Evolutionary conservation across 805 yeast species (phyloP), one percentile per base, ranked within the genome.

Genomic region (Millerozyma acaciae): DNA sequence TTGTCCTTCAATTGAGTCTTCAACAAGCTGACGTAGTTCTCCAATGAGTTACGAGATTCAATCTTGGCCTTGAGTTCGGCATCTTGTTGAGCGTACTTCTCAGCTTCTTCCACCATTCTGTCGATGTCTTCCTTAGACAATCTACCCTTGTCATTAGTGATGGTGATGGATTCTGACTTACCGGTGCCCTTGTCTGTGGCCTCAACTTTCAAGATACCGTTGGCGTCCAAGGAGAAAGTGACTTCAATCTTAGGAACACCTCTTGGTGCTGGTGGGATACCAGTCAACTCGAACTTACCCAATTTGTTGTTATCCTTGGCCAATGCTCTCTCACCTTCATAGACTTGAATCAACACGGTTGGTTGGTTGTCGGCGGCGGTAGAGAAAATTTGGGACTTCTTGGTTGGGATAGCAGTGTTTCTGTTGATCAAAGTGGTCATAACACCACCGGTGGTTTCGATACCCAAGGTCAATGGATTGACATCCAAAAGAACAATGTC

Each of bases 271-370:
- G 97, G 97, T 66, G 98, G 97, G 60, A 90, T 85, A 66, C 93
- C 94, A 72, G 87, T 85, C 67, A 90, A 83, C 78, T 90, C 97
- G 73, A 90, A 90, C 80, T 90, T 95, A 76, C 97, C 98, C 67
- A 90, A 83, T 60, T 83, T 77, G 64, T 95, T 86, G 87, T 90
- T 90, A 76, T 90, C 97, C 62, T 83, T 73, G 70, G 96, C 88
- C 88, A 88, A 84, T 60, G 90, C 95, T 78, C 98, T 93, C 80
- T 90, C 98, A 82, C 98, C 98, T 79, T 90, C 97, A 81, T 84
- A 90, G 51, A 90, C 97, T 71, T 95, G 97, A 84, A 90, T 88
- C 73, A 86, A 93, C 50, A 90, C 97, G 53, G 96, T 86, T 62
- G 97, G 90, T 77, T 90, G 98, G 79, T 86, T 87, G 79, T 90